Base-by-base conservation (phyloP, 2,329 filamentous ascomycete species). In the Nothomitra cinnamomea region DNA sequence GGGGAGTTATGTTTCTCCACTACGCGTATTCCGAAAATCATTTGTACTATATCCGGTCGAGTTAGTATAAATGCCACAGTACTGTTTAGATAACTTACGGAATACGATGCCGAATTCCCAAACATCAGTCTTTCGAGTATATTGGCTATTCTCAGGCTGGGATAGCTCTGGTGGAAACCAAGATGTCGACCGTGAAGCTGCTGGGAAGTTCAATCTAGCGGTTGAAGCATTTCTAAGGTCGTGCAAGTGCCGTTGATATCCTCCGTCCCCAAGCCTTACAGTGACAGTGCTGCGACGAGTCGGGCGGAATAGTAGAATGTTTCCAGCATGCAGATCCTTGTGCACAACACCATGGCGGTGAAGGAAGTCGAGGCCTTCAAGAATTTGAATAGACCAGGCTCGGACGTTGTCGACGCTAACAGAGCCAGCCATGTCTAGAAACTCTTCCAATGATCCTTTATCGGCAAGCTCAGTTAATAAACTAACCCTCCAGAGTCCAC, bases 61-160 rank as follows among this genome's bases (percentile, higher is more conserved):
- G 45, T 49, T 10, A 49, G 45, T 15, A 41, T 41, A 28, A 3
- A 35, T n/a, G 25, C 22, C 13, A 13, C 13, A 32, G 13, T 6
- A 15, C 15, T 6, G 25, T 2, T 17, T 5, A 19, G 19, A 7
- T 32, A 49, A 10, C 45, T 49, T 5, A 49, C 45, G 67, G 60
- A 95, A 85, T 3, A 95, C 78, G 28, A 95, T 79, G 3, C 92
- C 92, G 61, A 98, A 80, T 59, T 95, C 86, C 92, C 92, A 98
- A 7, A 96, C 79, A 64, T 96, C 92, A 0, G 87, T 87, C 65
- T 95, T 95, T 61, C 68, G 83, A 73, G 65, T 83, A 52, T 66
- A 65, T 38, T 65, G 63, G 75, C 75, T 25, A 77, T 82, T 56
- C 75, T 78, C 1, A 72, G 75, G 48, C 70, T 76, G 28, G 4